These are phyloP conservation scores for Kwoniella newhampshirensis DNA, from an alignment of 768 basidiomycete species.

Conservation along the genomic window DNA sequence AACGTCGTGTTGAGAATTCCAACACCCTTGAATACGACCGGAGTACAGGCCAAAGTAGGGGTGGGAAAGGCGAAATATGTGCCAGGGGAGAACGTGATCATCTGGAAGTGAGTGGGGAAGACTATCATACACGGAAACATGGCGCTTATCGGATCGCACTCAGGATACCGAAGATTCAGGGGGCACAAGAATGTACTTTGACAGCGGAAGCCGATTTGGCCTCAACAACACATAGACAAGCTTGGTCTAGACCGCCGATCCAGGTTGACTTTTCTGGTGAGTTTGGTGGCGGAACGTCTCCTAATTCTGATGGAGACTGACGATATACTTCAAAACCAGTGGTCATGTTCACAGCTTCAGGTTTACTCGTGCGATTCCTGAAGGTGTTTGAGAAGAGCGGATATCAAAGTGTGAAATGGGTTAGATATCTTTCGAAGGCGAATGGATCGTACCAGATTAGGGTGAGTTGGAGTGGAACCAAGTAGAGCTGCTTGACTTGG, in stretches of 20 bases:
- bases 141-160: too few relatives aligned
- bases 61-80: slow-evolving; percentile 96
- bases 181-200: slow-evolving; percentile 84
- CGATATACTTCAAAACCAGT: slow-evolving; percentile 56
- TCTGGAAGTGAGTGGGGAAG: slow-evolving; percentile 93
- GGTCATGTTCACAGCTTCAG: slow-evolving; percentile 97
- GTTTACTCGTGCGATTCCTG: slow-evolving; percentile 90
- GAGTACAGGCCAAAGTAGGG: slow-evolving; percentile 84
- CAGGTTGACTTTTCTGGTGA: slow-evolving; percentile 82
- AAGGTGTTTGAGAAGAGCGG: slow-evolving; percentile 97
- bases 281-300: slow-evolving; percentile 9
- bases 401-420: slow-evolving; percentile 95
- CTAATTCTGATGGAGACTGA: background rate
- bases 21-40: slow-evolving; percentile 91
- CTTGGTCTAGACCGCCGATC: slow-evolving; percentile 97
- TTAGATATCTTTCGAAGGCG: slow-evolving; percentile 88
- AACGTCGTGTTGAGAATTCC: slow-evolving; percentile 91
- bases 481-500: too few relatives aligned
- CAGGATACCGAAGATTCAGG: slow-evolving; percentile 88
- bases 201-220: slow-evolving; percentile 79
- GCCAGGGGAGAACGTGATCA: slow-evolving; percentile 89
- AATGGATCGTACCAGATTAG: slow-evolving; percentile 90
- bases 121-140: too few relatives aligned
- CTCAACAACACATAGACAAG: slow-evolving; percentile 84
- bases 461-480: slow-evolving; percentile 62